Evolutionary conservation across 257 asterid species (phyloP), one percentile per base, ranked within the genome.

Genomic region (Nicotiana paniculata): DNA sequence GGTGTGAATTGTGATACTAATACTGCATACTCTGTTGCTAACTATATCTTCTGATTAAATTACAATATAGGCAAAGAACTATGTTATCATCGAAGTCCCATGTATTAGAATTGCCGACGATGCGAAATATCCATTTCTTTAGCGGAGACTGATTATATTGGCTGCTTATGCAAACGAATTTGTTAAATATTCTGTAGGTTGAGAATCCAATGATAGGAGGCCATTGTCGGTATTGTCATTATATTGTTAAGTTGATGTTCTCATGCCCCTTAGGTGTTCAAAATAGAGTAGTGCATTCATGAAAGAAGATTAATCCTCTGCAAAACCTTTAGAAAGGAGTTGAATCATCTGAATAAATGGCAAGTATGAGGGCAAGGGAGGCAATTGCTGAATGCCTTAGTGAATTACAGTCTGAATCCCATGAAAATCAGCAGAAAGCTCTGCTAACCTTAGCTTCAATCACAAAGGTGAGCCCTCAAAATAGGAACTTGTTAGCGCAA

Each of bases 401-500:
- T 39, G 90, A 86, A 77, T 86, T 90, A 53, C 86, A 85, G 68
- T 87, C 85, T 37, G 83, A 51, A 81, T 78, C 84, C 53, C 80
- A 61, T 10, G 90, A 87, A 7, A 74, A 81, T n/a, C 89, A 83
- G 65, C 81, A 80, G 30, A 86, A 84, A 63, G 91, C 97, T 75
- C 90, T 94, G 46, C 89, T 91, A 82, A 90, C 90, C 54, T 77
- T 91, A 62, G 89, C 83, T 67, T 66, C 91, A 81, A 85, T 94
- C 81, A 94, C 98, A 7, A 92, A 90, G 67, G 89, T 94, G 55
- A 91, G 92, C 84, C 95, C 97, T 2, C 95, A 89, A 10, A 93
- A 93, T 83, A 86, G 98, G 39, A 93, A 93, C 87, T 67, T 88
- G 51, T 37, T 94, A 8, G 90, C 91, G 0, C 94, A 94, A 30